Conservation (phyloP, 371 early-diverging fungal genomes). For the Apophysomyces elegans region DNA sequence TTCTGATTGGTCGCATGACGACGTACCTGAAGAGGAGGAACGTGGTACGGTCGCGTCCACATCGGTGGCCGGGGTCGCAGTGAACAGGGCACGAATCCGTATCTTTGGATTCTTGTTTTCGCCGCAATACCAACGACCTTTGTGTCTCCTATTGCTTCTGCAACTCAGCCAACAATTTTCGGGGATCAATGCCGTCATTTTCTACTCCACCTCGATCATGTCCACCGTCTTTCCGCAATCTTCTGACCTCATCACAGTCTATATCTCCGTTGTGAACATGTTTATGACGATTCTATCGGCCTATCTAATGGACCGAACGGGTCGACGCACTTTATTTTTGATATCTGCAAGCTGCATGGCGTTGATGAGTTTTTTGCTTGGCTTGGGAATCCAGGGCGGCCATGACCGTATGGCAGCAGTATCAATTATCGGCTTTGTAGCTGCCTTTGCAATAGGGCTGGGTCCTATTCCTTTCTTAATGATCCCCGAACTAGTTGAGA, state of each 20-base stretch:
- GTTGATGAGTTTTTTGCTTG: conserved; percentile 56
- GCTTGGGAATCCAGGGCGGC: conserved; percentile 59
- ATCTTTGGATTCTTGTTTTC: conserved; percentile 46
- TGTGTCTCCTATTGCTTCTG: conserved; percentile 73
- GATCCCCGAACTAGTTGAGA: conserved; percentile 83
- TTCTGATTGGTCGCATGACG: conserved; percentile 30
- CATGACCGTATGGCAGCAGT: conserved; percentile 61
- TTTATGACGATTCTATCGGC: conserved; percentile 75
- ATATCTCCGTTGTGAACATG: conserved; percentile 79
- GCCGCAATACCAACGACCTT: conserved; percentile 62
- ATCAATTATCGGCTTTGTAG: conserved; percentile 78
- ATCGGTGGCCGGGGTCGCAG: neutral
- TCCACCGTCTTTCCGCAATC: conserved; percentile 65
- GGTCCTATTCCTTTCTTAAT: conserved; percentile 90
- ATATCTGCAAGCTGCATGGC: conserved; percentile 69
- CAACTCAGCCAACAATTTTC: conserved; percentile 85
- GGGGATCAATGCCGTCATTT: conserved; percentile 94
- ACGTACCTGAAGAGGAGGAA: conserved; percentile 12
- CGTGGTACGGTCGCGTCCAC: neutral
- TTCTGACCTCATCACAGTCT: conserved; percentile 69
- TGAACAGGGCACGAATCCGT: conserved; percentile 23
- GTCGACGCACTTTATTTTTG: conserved; percentile 81
- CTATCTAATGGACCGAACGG: conserved; percentile 79
- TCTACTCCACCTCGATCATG: conserved; percentile 84
- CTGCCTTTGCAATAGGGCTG: conserved; percentile 88